These are phyloP conservation scores for Diplodia mutila DNA, from an alignment of 2,329 filamentous ascomycete species.

Conservation along the genomic window DNA sequence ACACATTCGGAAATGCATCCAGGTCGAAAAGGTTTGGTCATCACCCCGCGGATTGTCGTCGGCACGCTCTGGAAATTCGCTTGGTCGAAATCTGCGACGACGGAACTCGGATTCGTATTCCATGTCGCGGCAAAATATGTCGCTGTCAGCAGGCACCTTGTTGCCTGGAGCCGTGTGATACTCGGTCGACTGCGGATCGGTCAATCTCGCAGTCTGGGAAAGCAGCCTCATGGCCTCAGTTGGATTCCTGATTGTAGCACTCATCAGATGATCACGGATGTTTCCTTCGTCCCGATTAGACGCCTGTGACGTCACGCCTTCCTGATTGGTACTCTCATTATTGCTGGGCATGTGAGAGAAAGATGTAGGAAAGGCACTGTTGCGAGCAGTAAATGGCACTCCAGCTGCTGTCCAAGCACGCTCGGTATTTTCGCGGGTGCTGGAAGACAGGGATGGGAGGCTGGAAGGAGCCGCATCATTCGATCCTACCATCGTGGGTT, in stretches of 20 bases:
- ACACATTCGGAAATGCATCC: conserved; percentile 21
- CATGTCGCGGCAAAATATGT: background rate
- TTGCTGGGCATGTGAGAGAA: background rate
- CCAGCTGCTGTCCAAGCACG: background rate
- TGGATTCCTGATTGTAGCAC: conserved; percentile 4
- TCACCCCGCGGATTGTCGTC: conserved; percentile 14
- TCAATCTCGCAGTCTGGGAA: background rate
- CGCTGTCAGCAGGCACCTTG: background rate
- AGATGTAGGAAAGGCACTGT: background rate
- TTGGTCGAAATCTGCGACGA: background rate
- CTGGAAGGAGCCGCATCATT: background rate
- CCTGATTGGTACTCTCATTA: background rate
- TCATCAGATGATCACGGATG: conserved; percentile 18
- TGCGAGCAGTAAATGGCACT: background rate
- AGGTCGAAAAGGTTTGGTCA: conserved; percentile 9
- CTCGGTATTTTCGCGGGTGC: background rate
- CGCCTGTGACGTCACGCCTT: background rate
- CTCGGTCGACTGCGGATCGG: background rate
- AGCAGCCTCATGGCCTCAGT: conserved; percentile 14
- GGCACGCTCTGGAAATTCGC: background rate
- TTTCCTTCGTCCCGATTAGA: conserved; percentile 1
- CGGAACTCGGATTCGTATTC: background rate
- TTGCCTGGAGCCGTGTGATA: background rate
- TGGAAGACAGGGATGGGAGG: background rate
- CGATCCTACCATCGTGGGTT: background rate